Base-by-base conservation (phyloP, 2,329 filamentous ascomycete species). In the Fusarium nisikadoi region DNA sequence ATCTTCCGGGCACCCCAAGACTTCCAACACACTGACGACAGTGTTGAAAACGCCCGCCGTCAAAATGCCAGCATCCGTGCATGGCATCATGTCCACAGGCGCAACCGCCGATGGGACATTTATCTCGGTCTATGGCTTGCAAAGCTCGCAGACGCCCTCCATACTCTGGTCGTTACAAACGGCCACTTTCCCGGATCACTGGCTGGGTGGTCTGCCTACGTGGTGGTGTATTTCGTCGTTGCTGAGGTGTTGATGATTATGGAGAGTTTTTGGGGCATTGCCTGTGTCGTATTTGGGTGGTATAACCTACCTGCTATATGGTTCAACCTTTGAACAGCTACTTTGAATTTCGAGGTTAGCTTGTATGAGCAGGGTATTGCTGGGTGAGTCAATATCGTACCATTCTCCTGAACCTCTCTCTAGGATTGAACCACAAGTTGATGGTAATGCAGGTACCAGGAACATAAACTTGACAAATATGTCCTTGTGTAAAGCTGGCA, bases 401-500 rank as follows among this genome's bases (percentile, higher is more conserved):
- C 49, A 14, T 39, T 35, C 50, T 50, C 38, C n/a, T 58, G 63
- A 38, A 49, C 10, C 5, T 52, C 31, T 52, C 63, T 31, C 39
- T 13, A 52, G 39, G 11, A 66, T 35, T 20, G 63, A 46, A n/a
- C 23, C 62, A 17, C 35, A 45, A 19, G 20, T 46, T 41, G 45
- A 19, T 42, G 8, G 35, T 46, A 17, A 13, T 45, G 10, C 29
- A 52, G 17, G 12, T 46, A 14, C 62, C 52, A 31, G 23, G 41
- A 17, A 46, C 46, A 20, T 41, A 23, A 19, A 41, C 62, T 3
- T 41, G 23, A 19, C 38, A 66, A 9, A 17, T 23, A 19, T 60
- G 39, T 14, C 41, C 46, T 13, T 23, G 17, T n/a, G 10, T 47
- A 16, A 47, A 31, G 45, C 20, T 5, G 5, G 20, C 5, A 31